Percentiles rank a stretch among this genome's conserved stretches.
These are phyloP conservation scores for Eugenia klotzschiana DNA, from an alignment of 441 rosid species.

Conservation along the genomic window DNA sequence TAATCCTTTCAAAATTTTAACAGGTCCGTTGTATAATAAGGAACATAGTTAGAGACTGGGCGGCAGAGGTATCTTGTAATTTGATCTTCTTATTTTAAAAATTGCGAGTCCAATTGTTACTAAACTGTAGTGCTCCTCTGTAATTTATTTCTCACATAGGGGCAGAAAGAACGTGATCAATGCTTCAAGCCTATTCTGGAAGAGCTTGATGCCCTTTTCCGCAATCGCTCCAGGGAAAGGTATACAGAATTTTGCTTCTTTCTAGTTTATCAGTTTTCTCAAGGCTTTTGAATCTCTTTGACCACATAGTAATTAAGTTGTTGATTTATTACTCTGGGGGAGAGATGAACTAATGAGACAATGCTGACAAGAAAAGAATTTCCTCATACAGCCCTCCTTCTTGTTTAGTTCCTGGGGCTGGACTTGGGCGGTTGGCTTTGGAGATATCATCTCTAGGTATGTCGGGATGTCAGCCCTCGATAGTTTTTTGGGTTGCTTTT, in stretches of 20 bases:
- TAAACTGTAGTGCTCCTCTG: neutral
- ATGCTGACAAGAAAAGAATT: neutral
- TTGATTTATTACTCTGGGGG: neutral
- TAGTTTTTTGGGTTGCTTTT: neutral
- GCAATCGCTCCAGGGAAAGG: constrained; percentile 59
- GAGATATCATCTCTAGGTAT: constrained; percentile 88
- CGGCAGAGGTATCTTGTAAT: constrained; percentile 52
- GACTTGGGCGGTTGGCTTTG: constrained; percentile 93
- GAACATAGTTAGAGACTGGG: constrained; percentile 98
- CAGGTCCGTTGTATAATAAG: constrained; percentile 96
- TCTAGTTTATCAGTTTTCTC: neutral
- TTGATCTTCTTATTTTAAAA: neutral
- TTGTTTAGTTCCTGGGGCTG: constrained; percentile 98
- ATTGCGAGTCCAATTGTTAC: neutral
- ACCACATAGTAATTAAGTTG: neutral
- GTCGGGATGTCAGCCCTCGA: neutral
- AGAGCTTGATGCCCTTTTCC: constrained; percentile 76
- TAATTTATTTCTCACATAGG: constrained; percentile 24
- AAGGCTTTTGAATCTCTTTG: neutral
- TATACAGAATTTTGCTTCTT: constrained; percentile 2
- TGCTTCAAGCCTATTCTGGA: constrained; percentile 91
- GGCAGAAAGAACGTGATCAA: constrained; percentile 74
- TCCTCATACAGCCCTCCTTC: constrained; percentile 57
- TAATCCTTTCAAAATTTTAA: neutral
- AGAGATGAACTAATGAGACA: neutral